Percentiles rank a stretch among this genome's conserved stretches.
Evolutionary conservation across 2,329 filamentous ascomycete species (phyloP).

Genomic region (Arthrocladium fulminans): DNA sequence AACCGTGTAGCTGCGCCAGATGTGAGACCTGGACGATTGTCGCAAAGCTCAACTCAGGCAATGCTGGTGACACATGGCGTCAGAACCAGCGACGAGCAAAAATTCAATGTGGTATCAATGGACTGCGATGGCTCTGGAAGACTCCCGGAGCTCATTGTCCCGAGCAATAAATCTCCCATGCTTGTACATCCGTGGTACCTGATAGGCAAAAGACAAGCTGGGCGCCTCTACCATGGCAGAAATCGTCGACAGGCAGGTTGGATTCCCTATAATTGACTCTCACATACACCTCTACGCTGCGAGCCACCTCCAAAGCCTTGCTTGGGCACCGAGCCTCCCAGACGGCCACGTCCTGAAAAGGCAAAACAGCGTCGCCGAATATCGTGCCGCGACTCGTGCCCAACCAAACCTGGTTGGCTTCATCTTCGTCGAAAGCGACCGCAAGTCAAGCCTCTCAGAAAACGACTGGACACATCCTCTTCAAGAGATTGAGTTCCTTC

Average conservation of each 20-base stretch:
- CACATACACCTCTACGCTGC: conserved; percentile 83
- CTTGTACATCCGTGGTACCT: neutral
- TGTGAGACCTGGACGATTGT: no score
- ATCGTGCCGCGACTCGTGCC: conserved; percentile 38
- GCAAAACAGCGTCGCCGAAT: conserved; percentile 58
- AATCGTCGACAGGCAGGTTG: neutral
- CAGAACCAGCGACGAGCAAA: no score
- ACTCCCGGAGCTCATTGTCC: no score
- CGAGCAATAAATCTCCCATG: neutral
- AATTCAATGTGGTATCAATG: no score
- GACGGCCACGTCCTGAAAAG: conserved; percentile 51
- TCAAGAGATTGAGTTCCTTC: conserved; percentile 61
- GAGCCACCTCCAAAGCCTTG: conserved; percentile 56
- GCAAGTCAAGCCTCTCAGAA: conserved; percentile 50
- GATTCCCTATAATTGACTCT: conserved; percentile 62
- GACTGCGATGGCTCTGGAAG: no score
- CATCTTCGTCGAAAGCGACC: conserved; percentile 76
- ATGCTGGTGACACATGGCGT: no score
- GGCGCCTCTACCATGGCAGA: neutral
- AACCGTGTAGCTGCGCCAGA: no score
- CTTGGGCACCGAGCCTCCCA: conserved; percentile 52
- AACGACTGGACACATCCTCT: conserved; percentile 59
- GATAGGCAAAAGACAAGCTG: neutral
- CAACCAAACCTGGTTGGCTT: conserved; percentile 53
- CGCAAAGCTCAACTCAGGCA: no score